These are phyloP conservation scores for Aspergillus sp. DNA, from an alignment of 2,329 filamentous ascomycete genomes.

Conservation along the genomic window DNA sequence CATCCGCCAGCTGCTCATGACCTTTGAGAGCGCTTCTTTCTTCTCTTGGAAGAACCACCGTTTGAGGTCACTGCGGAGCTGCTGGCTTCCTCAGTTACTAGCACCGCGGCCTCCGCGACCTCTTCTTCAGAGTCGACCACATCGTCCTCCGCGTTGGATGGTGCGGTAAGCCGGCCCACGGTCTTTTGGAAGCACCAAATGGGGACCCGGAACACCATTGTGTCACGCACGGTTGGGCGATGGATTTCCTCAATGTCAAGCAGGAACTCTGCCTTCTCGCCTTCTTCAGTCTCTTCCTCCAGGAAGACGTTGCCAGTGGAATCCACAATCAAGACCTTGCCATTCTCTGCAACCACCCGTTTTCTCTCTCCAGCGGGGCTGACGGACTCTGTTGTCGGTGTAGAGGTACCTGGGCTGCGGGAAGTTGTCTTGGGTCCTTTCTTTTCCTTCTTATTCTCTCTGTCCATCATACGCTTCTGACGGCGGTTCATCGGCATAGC, in stretches of 20 bases:
- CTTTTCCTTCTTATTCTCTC: constrained; percentile 65
- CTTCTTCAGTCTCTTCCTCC: constrained; percentile 87
- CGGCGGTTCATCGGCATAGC: constrained; percentile 69
- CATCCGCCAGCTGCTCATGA: constrained; percentile 10
- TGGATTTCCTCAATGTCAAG: constrained; percentile 84
- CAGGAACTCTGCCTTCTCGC: constrained; percentile 74
- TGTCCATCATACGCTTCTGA: constrained; percentile 84
- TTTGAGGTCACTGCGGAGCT: constrained; percentile 21
- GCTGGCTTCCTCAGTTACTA: constrained; percentile 15
- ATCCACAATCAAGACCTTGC: constrained; percentile 91
- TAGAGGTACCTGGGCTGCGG: constrained; percentile 44
- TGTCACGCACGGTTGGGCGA: constrained; percentile 73
- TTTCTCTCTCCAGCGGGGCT: constrained; percentile 74
- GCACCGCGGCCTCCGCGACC: constrained; percentile 12
- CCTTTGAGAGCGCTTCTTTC: constrained; percentile 25
- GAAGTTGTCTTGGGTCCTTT: constrained; percentile 37
- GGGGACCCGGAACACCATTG: constrained; percentile 74
- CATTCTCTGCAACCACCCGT: constrained; percentile 87
- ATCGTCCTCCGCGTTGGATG: constrained; percentile 5
- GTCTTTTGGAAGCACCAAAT: constrained; percentile 61
- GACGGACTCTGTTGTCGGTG: constrained; percentile 47
- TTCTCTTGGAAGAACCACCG: constrained; percentile 16
- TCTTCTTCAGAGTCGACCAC: constrained; percentile 12
- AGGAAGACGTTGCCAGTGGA: constrained; percentile 87
- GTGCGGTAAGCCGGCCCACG: constrained; percentile 23